Percentiles rank a stretch among this genome's conserved stretches.
Conservation (phyloP, 495 filamentous ascomycete species). For the Hypoxylon rickii region DNA sequence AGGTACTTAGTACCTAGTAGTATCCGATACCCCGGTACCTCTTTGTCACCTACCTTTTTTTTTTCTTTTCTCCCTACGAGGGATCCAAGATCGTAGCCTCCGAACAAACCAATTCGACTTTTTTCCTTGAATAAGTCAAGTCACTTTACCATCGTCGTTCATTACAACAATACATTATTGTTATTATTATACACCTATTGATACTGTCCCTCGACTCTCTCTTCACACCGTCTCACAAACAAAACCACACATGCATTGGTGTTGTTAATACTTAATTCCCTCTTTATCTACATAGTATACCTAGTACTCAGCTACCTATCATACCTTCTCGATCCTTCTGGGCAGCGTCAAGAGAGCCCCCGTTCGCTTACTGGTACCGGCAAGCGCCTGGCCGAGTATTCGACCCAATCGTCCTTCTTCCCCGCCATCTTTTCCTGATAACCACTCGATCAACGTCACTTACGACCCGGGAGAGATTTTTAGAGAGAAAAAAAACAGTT, state of each 20-base stretch:
- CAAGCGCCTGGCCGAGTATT: slow-evolving; percentile 44
- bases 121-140: slow-evolving; percentile 2
- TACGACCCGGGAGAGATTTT: slow-evolving; percentile 11
- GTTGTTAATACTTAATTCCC: slow-evolving; percentile 28
- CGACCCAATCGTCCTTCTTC: slow-evolving; percentile 38
- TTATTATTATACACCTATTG: background rate
- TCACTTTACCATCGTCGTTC: slow-evolving; percentile 24
- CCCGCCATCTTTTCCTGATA: slow-evolving; percentile 25
- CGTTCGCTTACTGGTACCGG: slow-evolving; percentile 36
- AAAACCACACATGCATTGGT: slow-evolving; percentile 9
- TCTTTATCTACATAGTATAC: background rate
- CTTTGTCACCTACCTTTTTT: background rate
- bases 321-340: slow-evolving; percentile 21
- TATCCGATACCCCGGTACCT: too few relatives aligned
- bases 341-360: slow-evolving; percentile 10
- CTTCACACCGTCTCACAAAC: background rate
- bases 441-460: slow-evolving; percentile 33
- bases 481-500: slow-evolving; percentile 16
- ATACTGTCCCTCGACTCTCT: background rate
- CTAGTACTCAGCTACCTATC: slow-evolving; percentile 1
- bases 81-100: slow-evolving; percentile 1
- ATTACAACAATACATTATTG: slow-evolving; percentile 14
- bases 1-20: too few relatives aligned
- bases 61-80: background rate
- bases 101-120: slow-evolving; percentile 16